Conservation (phyloP, 768 basidiomycete genomes). For the Flagelloscypha sp. region DNA sequence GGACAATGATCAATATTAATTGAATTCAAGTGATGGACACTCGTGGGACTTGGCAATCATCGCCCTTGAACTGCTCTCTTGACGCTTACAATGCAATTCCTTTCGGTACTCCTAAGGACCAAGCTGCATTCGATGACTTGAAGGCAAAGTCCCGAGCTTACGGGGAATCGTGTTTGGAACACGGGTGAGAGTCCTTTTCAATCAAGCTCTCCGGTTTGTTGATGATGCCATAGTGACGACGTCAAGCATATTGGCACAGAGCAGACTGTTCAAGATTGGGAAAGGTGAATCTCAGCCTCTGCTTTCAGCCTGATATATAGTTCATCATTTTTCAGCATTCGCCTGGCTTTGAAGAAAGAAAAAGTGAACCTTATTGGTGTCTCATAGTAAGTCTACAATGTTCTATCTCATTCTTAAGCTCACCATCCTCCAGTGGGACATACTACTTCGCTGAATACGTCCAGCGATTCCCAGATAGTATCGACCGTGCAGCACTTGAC, state of each 20-base stretch:
- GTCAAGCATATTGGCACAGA: slow-evolving; percentile 11
- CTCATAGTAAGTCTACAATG: slow-evolving; percentile 10
- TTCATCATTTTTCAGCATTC: too few relatives aligned
- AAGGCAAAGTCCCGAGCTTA: slow-evolving; percentile 8
- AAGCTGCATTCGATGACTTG: slow-evolving; percentile 9
- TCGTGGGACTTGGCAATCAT: slow-evolving; percentile 12
- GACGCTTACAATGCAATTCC: slow-evolving; percentile 7
- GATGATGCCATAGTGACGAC: slow-evolving; percentile 11
- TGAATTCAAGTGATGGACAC: slow-evolving; percentile 9
- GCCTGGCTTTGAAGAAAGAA: slow-evolving; percentile 11
- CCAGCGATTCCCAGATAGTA: slow-evolving; percentile 8
- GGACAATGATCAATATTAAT: background rate
- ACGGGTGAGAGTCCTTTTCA: too few relatives aligned
- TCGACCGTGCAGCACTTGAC: slow-evolving; percentile 12
- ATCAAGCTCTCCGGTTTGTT: too few relatives aligned
- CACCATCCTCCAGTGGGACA: slow-evolving; percentile 11
- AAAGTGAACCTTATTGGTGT: slow-evolving; percentile 8
- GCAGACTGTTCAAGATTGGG: slow-evolving; percentile 14
- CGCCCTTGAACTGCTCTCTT: slow-evolving; percentile 11
- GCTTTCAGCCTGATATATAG: too few relatives aligned
- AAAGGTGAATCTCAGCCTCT: too few relatives aligned
- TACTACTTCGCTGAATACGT: slow-evolving; percentile 11
- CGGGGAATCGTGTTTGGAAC: slow-evolving; percentile 7
- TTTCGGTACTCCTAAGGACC: slow-evolving; percentile 6
- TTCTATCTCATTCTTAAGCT: background rate